Evolutionary conservation across 2,329 filamentous ascomycete species (phyloP), one percentile per base, ranked within the genome.

Genomic region (Paraconiothyrium brasiliense): DNA sequence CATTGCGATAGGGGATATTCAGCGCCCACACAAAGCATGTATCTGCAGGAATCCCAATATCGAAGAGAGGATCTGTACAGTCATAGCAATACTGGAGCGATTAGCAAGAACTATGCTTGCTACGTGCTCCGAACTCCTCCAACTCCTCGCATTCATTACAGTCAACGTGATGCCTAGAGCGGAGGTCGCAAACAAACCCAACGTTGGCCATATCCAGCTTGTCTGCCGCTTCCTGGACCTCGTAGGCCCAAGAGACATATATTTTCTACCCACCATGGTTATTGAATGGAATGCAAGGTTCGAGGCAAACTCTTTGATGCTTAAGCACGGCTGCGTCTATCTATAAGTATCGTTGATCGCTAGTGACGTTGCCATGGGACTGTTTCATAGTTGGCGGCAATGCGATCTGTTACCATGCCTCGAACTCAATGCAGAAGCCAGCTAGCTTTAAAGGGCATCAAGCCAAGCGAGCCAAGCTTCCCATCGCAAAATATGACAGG

Each of bases 1-100:
- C 13, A 27, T 20, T 11, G n/a, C 13, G 13, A 11, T 46, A 2
- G n/a, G 22, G 37, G n/a, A 9, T 6, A 46, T 20, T 13, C 20
- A 24, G 24, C 2, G 27, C 57, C 14, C 32, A 59, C 57, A 46
- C 37, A 59, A 32, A 13, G 30, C 41, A 22, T 59, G 57, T 10
- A 59, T 39, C 20, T 59, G 57, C 22, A 59, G 20, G n/a, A 30
- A 39, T 1, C 57, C 57, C 7, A 59, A 41, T 14, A 48, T 39
- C 5, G 52, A 50, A 7, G 57, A 59, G 20, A 59, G 32, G 8
- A 59, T 54, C 39, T 59, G 57, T 22, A 59, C 57, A 24, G n/a
- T 48, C 20, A 59, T 47, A 27, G 57, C 57, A 20, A 59, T 59
- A 14, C 39, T 48, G 10, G 57, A 52, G 37, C 57, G 37, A 24